Conservation (phyloP, 2,329 filamentous ascomycete genomes). For the Mycosphaerelloides madeirae region DNA sequence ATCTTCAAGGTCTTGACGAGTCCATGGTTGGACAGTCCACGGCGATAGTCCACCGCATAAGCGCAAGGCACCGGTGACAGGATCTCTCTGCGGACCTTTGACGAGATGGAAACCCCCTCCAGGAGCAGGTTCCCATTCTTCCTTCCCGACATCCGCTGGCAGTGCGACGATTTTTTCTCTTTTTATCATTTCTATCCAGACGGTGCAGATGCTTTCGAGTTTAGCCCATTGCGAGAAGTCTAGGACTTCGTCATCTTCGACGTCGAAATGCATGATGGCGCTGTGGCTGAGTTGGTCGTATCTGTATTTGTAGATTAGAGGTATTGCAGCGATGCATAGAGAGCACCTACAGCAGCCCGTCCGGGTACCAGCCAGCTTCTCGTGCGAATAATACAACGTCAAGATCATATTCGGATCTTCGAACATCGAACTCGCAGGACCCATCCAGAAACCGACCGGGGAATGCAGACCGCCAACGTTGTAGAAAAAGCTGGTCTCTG, state of each 20-base stretch:
- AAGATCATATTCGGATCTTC: constrained; percentile 1
- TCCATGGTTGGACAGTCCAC: constrained; percentile 10
- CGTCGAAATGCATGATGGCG: constrained; percentile 15
- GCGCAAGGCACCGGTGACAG: not conserved
- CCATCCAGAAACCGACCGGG: not conserved
- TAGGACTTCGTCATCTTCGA: constrained; percentile 6
- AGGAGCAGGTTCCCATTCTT: not conserved
- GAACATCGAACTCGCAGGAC: no score
- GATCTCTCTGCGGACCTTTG: not conserved
- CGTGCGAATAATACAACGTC: constrained; percentile 6
- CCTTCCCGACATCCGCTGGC: constrained; percentile 3
- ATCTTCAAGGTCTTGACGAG: constrained; percentile 10
- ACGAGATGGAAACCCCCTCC: not conserved
- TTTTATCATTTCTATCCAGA: constrained; percentile 16
- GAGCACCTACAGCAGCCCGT: constrained; percentile 11
- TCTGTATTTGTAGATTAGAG: not conserved
- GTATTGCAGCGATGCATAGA: no score
- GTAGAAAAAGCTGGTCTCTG: constrained; percentile 12
- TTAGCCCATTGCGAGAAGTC: constrained; percentile 3
- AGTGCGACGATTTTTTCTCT: constrained; percentile 10
- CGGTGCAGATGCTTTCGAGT: constrained; percentile 14
- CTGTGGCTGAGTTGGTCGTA: constrained; percentile 9
- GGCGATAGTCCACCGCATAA: not conserved
- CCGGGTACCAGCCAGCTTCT: constrained; percentile 6
- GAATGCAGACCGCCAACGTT: constrained; percentile 3